A percentile compares a stretch with the other conserved stretches of the same genome.
Evolutionary conservation across 495 filamentous ascomycete genomes (phyloP).

Genomic region (Trichoderma virens): DNA sequence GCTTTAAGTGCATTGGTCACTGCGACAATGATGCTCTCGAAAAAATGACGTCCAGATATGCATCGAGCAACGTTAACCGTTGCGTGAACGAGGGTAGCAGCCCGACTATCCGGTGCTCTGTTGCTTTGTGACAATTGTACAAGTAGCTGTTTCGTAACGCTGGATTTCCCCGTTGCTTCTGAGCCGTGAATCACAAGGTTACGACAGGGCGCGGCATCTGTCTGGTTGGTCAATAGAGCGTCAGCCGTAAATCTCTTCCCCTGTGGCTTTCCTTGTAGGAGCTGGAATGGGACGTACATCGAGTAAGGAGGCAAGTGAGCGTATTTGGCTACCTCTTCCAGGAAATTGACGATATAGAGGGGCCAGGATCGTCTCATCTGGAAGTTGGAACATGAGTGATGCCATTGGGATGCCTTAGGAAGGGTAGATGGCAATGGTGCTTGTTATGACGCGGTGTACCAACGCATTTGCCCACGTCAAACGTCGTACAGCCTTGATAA

Average conservation of each 20-base stretch:
- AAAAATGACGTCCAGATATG: conserved; percentile 80
- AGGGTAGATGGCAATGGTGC: no score
- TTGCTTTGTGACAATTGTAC: conserved; percentile 15
- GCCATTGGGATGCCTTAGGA: neutral
- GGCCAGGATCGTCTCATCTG: conserved; percentile 45
- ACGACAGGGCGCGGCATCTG: conserved; percentile 36
- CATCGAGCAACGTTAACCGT: conserved; percentile 78
- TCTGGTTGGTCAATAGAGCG: conserved; percentile 18
- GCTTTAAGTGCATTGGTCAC: conserved; percentile 42
- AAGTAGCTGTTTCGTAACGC: conserved; percentile 58
- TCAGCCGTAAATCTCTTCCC: neutral
- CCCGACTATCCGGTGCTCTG: neutral
- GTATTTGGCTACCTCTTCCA: conserved; percentile 57
- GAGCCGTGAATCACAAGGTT: conserved; percentile 76
- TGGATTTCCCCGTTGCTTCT: conserved; percentile 87
- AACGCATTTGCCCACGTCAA: no score
- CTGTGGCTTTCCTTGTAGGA: neutral
- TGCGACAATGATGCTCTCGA: conserved; percentile 54
- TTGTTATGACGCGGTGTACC: no score
- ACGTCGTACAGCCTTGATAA: no score
- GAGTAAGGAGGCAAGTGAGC: conserved; percentile 54
- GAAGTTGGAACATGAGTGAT: conserved; percentile 31
- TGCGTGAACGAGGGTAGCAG: conserved; percentile 45
- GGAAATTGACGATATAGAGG: conserved; percentile 44
- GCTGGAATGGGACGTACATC: conserved; percentile 37